Evolutionary conservation across 1,139 yeast species (phyloP), one percentile per base, ranked within the genome.

Genomic region (Starmera stellimalicola): DNA sequence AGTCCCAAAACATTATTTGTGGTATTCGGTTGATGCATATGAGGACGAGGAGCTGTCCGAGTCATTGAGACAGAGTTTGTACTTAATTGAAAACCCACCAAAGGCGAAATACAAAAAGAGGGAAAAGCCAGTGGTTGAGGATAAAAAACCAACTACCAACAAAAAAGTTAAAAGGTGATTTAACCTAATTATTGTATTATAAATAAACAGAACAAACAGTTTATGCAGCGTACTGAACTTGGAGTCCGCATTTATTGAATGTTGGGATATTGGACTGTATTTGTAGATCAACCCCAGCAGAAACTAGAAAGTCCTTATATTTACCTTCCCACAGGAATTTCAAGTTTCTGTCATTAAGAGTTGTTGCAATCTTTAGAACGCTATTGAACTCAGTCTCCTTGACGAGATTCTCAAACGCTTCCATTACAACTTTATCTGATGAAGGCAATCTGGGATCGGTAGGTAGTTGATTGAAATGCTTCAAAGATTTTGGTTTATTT

Each of bases 251-350:
- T 29, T 34, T 44, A 8, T 29, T 38, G 7, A 45, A 29, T 8
- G 38, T 39, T 6, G 50, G 48, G 10, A 35, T 36, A 10, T 37
- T 32, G 3, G 36, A n/a, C n/a, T 37, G 38, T 7, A 42, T 14
- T n/a, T 37, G 42, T 16, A 48, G 31, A 26, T 70, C 73, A 3
- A 77, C 67, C 1, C 97, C 97, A 1, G 91, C 71, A 34, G 87
- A 77, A 5, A 88, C 65, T 34, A 91, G 55, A 48, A 91, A 80
- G 33, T 85, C 94, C 48, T 81, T 77, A 48, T 73, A 73, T 42
- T 83, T 69, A 0, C 97, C 96, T 50, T 84, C 95, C 96, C 97
- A 91, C 26, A 84, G 58, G 6, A 87, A 36, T 38, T 74, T 76
- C 7, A 83, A 48, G 38, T 73, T 66, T 42, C 66, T 69, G 37